phyloP scores from a whole-genome alignment of 805 yeast genomes.

The Spathaspora gorwiae region DNA sequence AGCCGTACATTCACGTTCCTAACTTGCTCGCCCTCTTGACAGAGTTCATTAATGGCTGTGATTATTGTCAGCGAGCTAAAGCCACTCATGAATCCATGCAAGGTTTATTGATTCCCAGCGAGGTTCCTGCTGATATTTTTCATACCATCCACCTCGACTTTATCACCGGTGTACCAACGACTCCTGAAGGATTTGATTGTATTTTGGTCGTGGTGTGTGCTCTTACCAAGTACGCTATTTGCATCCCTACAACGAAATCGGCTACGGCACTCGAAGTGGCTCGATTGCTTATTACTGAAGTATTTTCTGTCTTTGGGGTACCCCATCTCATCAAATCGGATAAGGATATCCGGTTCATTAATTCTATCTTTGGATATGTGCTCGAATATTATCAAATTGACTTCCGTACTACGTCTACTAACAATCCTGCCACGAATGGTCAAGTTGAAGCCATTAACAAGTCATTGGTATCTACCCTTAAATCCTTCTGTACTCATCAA shows the following conservation, averaged over 20 bases:
- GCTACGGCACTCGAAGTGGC: background rate
- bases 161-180: conserved; percentile 8
- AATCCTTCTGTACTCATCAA: background rate
- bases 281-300: background rate
- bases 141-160: conserved; percentile 9
- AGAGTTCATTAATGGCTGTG: conserved; percentile 6
- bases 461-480: background rate
- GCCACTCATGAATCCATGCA: background rate
- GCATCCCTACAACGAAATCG: background rate
- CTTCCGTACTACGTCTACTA: background rate
- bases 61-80: conserved; percentile 8
- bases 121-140: background rate
- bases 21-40: background rate
- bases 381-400: background rate
- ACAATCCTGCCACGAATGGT: conserved; percentile 1
- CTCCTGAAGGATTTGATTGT: conserved; percentile 6
- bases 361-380: background rate
- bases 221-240: conserved; percentile 7
- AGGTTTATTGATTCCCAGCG: conserved; percentile 1
- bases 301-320: background rate
- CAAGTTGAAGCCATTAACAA: conserved; percentile 1
- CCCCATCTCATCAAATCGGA: conserved; percentile 1
- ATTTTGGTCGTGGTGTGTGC: conserved; percentile 12
- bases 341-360: conserved; percentile 1
- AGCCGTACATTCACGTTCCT: background rate